These are phyloP conservation scores for Chaetomiaceae sp. DNA, from an alignment of 2,329 filamentous ascomycete genomes.

Conservation along the genomic window DNA sequence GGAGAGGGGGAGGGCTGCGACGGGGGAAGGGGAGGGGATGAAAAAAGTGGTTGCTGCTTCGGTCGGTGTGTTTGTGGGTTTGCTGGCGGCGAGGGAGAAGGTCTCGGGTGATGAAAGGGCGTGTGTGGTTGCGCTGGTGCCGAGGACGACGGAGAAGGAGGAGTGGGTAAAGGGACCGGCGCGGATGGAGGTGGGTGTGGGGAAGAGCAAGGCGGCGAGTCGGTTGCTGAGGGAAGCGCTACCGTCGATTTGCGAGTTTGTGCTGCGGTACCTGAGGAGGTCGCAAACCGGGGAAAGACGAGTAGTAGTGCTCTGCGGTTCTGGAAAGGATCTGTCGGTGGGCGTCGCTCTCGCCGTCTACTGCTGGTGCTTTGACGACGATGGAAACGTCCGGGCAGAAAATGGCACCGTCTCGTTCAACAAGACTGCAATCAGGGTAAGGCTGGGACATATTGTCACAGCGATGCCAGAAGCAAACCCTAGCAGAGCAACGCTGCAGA, in stretches of 20 bases:
- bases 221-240: conserved; percentile 73
- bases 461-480: conserved; percentile 76
- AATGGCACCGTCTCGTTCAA: conserved; percentile 40
- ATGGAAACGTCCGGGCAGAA: conserved; percentile 41
- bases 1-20: conserved; percentile 14
- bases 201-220: conserved; percentile 69
- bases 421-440: conserved; percentile 71
- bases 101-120: conserved; percentile 8
- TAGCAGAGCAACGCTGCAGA: conserved; percentile 77
- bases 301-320: conserved; percentile 63
- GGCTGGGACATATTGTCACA: conserved; percentile 76
- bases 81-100: conserved; percentile 25
- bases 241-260: conserved; percentile 54
- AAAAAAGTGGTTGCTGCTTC: conserved; percentile 7
- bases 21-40: conserved; percentile 9
- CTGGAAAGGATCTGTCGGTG: conserved; percentile 73
- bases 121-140: conserved; percentile 40
- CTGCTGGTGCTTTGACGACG: conserved; percentile 64
- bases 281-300: background rate
- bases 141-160: conserved; percentile 39
- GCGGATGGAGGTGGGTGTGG: conserved; percentile 55
- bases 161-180: conserved; percentile 34
- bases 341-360: conserved; percentile 70
- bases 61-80: conserved; percentile 32
- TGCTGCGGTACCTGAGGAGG: conserved; percentile 33